Conservation (phyloP, 176 grass and related monocot species). For the Triticum turgidum region DNA sequence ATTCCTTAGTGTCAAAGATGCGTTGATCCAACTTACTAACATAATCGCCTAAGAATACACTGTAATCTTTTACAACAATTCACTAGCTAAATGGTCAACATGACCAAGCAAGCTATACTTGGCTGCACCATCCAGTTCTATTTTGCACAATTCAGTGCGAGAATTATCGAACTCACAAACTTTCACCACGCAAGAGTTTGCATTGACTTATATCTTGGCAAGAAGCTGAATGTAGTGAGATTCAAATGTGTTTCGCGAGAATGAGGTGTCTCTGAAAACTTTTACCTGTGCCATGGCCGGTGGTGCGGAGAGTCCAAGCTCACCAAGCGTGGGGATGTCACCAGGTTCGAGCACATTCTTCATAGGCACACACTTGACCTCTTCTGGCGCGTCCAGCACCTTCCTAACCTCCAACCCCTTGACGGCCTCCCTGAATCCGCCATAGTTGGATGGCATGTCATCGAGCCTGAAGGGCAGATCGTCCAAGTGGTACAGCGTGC, state of each 20-base stretch:
- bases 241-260: background rate
- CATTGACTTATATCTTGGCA: background rate
- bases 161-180: background rate
- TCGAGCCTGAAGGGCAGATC: conserved; percentile 75
- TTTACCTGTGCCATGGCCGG: conserved; percentile 58
- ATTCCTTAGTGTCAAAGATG: background rate
- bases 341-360: conserved; percentile 77
- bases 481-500: conserved; percentile 85
- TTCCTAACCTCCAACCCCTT: conserved; percentile 64
- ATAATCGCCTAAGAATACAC: background rate
- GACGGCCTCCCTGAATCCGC: conserved; percentile 74
- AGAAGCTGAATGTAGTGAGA: background rate
- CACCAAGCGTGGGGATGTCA: conserved; percentile 70
- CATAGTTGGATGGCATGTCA: conserved; percentile 71
- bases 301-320: conserved; percentile 61
- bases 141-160: background rate
- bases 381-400: conserved; percentile 57
- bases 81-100: background rate
- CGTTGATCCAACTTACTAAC: background rate
- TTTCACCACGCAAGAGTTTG: background rate
- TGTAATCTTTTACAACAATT: background rate
- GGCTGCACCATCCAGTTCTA: background rate
- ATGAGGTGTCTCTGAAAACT: background rate
- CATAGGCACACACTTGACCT: conserved; percentile 78
- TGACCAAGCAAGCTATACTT: background rate